phyloP scores from a whole-genome alignment of 2,329 filamentous ascomycete genomes.

The Nigrospora oryzae region DNA sequence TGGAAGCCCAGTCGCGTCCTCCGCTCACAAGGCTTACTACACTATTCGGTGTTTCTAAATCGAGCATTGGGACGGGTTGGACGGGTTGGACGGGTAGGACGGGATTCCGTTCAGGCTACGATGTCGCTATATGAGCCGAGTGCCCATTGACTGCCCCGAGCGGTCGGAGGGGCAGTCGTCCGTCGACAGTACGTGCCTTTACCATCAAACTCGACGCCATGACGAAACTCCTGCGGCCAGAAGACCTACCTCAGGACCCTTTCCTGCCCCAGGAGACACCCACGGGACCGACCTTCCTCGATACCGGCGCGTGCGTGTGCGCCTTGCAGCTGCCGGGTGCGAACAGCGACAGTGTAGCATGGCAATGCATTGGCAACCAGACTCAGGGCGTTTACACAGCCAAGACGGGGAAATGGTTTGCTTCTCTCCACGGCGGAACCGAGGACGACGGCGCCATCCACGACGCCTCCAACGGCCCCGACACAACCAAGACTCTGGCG shows the following conservation, averaged over 20 bases:
- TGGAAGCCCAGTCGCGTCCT: too few species aligned
- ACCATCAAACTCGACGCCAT: too few species aligned
- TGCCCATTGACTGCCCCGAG: too few species aligned
- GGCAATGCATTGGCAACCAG: conserved; percentile 37
- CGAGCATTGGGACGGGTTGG: too few species aligned
- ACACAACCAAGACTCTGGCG: conserved; percentile 16
- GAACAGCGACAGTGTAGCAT: conserved; percentile 16
- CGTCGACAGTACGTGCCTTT: too few species aligned
- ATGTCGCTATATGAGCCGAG: too few species aligned
- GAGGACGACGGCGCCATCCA: conserved; percentile 18
- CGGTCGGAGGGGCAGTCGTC: too few species aligned
- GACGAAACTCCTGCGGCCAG: too few species aligned
- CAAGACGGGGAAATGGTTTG: conserved; percentile 33
- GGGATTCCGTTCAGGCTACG: too few species aligned
- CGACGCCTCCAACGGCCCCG: conserved; percentile 27
- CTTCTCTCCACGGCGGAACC: conserved; percentile 15
- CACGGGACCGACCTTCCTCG: conserved; percentile 25
- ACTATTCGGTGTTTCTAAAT: too few species aligned
- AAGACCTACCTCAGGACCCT: conserved; percentile 23
- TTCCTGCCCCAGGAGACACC: conserved; percentile 19
- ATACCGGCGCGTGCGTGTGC: conserved; percentile 28
- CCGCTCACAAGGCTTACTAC: too few species aligned
- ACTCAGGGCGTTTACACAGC: conserved; percentile 26
- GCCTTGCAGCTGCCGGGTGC: conserved; percentile 18
- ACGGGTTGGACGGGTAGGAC: too few species aligned